Base-by-base conservation (phyloP, 495 filamentous ascomycete species). In the Trichocladium antarcticum region DNA sequence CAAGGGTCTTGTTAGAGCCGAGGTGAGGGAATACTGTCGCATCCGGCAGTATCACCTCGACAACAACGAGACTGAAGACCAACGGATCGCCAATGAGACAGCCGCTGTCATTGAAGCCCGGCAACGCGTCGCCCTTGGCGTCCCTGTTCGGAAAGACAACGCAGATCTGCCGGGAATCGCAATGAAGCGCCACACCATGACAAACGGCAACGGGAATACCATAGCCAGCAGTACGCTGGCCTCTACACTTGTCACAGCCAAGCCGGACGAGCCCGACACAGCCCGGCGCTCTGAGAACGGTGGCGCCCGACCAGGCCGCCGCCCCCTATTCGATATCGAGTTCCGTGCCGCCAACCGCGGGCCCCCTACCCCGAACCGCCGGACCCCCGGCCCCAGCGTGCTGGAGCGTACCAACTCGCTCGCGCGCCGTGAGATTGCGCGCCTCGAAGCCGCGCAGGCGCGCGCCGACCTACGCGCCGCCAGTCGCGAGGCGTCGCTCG, bases 11-110 rank as follows among this genome's bases (percentile, higher is more conserved):
- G 58, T 55, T 6, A 56, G 75, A 3, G 61, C 68, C 7, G 72
- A 78, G 49, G 57, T 78, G 38, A 78, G 76, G 57, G 74, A 78
- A 51, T 78, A 77, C 55, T 66, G 67, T 42, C 67, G 74, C 1
- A 58, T 77, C 16, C 71, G 75, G 15, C 72, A 75, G 49, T 55
- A 54, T 15, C 73, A 77, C 51, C 53, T 75, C 6, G 71, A 73
- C 40, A 46, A 61, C 5, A 66, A 69, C 29, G 75, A 78, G 57
- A 52, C 50, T 9, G 51, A 63, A 0, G 69, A 67, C 2, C 64
- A 75, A 1, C 65, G 67, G n/a, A 55, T 64, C 3, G 60, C 53
- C 3, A 76, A 77, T 53, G 73, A 76, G 50, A 58, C 62, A 1
- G 63, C 66, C 39, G 75, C 75, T 11, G 68, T 75, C 0, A 55